phyloP scores from a whole-genome alignment of 768 basidiomycete species.

The Mycena belliarum region DNA sequence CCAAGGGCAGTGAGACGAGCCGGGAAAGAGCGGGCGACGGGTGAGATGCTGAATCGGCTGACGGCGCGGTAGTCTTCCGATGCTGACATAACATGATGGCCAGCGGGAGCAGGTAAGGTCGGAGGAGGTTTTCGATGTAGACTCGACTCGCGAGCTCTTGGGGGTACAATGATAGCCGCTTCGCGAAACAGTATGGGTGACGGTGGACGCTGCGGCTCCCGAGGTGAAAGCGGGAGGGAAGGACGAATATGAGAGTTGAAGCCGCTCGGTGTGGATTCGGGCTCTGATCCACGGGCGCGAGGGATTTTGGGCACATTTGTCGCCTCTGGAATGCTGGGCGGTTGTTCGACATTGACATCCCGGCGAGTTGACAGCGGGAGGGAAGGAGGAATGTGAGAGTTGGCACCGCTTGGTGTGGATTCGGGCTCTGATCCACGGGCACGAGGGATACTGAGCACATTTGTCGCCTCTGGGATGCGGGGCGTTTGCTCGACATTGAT shows the following conservation, averaged over 20 bases:
- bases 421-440: neutral
- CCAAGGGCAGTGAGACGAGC: slow-evolving; percentile 3
- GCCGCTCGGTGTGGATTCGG: neutral
- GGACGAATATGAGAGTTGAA: neutral
- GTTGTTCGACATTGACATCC: neutral
- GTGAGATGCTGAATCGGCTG: slow-evolving; percentile 22
- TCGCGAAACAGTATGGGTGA: slow-evolving; percentile 3
- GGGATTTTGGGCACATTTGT: neutral
- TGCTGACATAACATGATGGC: slow-evolving; percentile 4
- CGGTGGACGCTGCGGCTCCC: neutral
- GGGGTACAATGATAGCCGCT: neutral
- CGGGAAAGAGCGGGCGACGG: slow-evolving; percentile 12
- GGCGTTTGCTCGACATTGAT: too few species aligned
- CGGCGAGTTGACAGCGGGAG: neutral
- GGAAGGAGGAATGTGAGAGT: neutral
- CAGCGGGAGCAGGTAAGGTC: neutral
- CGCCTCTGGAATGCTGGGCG: too few species aligned
- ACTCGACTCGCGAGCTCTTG: slow-evolving; percentile 13
- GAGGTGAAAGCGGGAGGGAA: neutral
- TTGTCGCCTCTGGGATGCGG: neutral
- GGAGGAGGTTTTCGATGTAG: neutral
- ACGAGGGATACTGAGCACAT: neutral
- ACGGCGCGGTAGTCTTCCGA: slow-evolving; percentile 12
- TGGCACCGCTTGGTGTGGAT: neutral
- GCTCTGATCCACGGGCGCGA: neutral